Base-by-base conservation (phyloP, 176 grass and related monocot species). In the Avena eriantha region DNA sequence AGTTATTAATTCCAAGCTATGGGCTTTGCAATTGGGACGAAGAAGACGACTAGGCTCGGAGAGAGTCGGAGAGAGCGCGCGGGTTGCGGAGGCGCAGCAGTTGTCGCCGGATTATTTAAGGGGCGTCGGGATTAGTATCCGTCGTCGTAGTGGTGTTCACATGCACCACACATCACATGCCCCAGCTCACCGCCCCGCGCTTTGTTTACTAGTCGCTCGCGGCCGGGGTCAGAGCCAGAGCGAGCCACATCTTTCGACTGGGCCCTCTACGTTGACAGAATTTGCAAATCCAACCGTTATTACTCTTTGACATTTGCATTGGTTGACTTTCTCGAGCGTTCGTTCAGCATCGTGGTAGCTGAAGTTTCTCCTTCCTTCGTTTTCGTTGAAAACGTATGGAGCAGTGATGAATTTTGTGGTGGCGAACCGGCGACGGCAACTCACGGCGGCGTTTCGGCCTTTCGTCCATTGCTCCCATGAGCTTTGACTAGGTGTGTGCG, bases 121-220 rank as follows among this genome's bases (percentile, higher is more conserved):
- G n/a, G 81, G 49, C 33, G 7, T 41, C 8, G 51, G 83, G 72
- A 61, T 82, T 10, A 21, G 67, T 22, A 76, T 76, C 53, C 47
- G 73, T 78, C 47, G 69, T 48, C 5, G 31, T 46, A 10, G 76
- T 76, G 85, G 89, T 0, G 76, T 75, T 91, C 85, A 80, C 89
- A 83, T 90, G 79, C 83, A 65, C 59, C 83, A 17, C 73, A 46
- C 9, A 54, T 73, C 84, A 16, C 63, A 85, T 67, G 74, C 29
- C 29, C 63, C 65, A 5, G 64, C 64, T 67, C 64, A 34, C 64
- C 64, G 73, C 70, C 70, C 83, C 7, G 78, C 60, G 4, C 21
- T 82, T 78, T 86, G 61, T 90, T 90, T 86, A 82, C 78, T 41
- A 26, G 60, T 69, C 36, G 47, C 77, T 34, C 59, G 68, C 45